Base-by-base conservation (phyloP, 2,329 filamentous ascomycete species). In the Venturiaceae sp. region DNA sequence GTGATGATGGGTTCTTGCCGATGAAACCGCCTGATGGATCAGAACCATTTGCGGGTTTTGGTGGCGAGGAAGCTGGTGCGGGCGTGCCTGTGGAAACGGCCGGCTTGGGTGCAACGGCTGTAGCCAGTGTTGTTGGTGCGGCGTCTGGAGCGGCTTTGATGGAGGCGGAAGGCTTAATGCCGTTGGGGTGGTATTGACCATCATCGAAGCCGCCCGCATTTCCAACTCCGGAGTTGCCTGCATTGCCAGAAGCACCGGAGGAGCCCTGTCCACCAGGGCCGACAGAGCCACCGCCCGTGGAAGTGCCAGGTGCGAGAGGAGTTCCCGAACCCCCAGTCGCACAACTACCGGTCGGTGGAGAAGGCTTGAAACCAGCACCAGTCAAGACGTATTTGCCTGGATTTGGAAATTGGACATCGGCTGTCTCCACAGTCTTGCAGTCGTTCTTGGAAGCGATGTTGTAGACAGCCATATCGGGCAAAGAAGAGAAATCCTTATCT, bases 381-480 rank as follows among this genome's bases (percentile, higher is more conserved):
- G 77, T 77, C 60, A 78, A 70, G 4, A 82, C 76, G 6, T 77
- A 80, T 2, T 76, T 62, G 53, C 89, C 89, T 0, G 88, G 81
- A 63, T 88, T 75, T 5, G 87, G 85, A 75, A 86, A 92, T n/a
- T 75, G 69, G 61, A 88, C 77, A 64, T 90, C 83, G 2, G 73
- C 66, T 13, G 69, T 67, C 39, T 84, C 80, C 0, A 64, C 66
- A 11, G 83, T 87, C 0, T 57, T 67, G 72, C 87, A 90, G 44
- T 71, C 73, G 59, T 79, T 78, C 30, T 68, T 66, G 21, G 34
- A 44, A n/a, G 19, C 37, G 65, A 87, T 85, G 72, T 92, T 92
- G 66, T 87, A 83, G 0, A 86, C 79, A 57, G 91, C 86, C 83
- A 95, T 86, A 60, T 85, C 77, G 0, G 90, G 90, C 13, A 95